Evolutionary conservation across 306 rosid species (phyloP), one percentile per base, ranked within the genome.

Genomic region (Corylus avellana): DNA sequence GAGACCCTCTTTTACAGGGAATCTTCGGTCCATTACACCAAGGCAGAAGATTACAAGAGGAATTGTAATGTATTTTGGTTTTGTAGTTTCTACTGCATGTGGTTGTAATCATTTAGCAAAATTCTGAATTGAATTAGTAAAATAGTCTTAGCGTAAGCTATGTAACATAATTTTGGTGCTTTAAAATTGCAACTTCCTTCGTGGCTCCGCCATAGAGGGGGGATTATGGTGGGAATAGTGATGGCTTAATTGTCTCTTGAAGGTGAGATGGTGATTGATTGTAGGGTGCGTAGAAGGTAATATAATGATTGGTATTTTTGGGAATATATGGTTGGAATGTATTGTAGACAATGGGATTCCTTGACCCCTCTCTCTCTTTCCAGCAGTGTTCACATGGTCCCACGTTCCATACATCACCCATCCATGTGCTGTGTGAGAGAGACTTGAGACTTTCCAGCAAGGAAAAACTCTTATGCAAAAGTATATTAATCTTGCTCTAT

Each of bases 221-320:
- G 59, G 79, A 51, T 59, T 77, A 32, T 70, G 49, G 77, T 69
- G 77, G 69, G 76, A 71, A 75, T 4, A 72, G 86, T 70, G 83
- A 83, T 72, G 79, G 67, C 59, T 84, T 68, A 64, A 78, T 79
- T 80, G 84, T 88, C 82, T 54, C 18, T 17, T 73, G 77, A 74
- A 77, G 22, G 77, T 66, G 72, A 63, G 82, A 81, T 82, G 85
- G 82, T 2, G 56, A 75, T 54, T 50, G 68, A 6, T 42, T 42
- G 46, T 12, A 76, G 79, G 71, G 84, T 39, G 79, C 73, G 77
- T 50, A 44, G 78, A 74, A 80, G 85, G 70, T 70, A 68, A 79
- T 83, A 77, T 86, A 92, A 89, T 89, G 93, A 93, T 91, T 89
- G 84, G 83, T 11, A 69, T 61, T 37, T 81, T 84, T 86, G 89